Evolutionary conservation across 129 eudicot genomes (phyloP).

Genomic region (Saussurea involucrata): DNA sequence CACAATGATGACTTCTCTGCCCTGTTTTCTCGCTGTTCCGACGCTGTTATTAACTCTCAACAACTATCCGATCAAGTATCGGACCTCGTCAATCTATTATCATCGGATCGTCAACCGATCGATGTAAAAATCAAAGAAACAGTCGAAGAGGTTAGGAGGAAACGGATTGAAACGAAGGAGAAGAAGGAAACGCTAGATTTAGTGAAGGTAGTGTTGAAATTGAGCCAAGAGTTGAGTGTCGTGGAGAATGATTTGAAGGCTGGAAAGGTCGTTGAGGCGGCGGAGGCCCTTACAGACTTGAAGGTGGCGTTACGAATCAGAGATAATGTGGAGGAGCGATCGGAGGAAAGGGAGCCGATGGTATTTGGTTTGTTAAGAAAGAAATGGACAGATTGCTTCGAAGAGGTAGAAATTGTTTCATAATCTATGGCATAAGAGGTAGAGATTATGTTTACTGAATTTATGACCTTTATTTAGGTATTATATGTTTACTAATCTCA

Average conservation of each 20-base stretch:
- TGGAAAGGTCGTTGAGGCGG: conserved; percentile 71
- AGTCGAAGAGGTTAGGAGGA: conserved; percentile 40
- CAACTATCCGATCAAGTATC: conserved; percentile 35
- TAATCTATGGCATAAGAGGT: no score
- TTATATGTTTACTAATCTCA: neutral
- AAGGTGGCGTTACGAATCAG: conserved; percentile 53
- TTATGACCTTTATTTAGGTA: neutral
- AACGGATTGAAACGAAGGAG: conserved; percentile 45
- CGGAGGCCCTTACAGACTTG: conserved; percentile 51
- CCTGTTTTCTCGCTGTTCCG: conserved; percentile 59
- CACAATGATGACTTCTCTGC: conserved; percentile 61
- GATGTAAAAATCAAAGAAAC: conserved; percentile 39
- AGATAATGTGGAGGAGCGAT: conserved; percentile 16
- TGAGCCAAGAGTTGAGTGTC: conserved; percentile 35
- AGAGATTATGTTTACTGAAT: conserved; percentile 12
- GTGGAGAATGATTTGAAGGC: conserved; percentile 36
- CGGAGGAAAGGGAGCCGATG: conserved; percentile 48
- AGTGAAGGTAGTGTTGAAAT: conserved; percentile 49
- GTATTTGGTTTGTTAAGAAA: conserved; percentile 60
- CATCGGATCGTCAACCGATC: conserved; percentile 33
- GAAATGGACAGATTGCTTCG: conserved; percentile 68
- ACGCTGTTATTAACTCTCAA: conserved; percentile 43
- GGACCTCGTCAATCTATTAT: conserved; percentile 34
- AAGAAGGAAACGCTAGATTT: conserved; percentile 46
- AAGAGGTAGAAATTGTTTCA: conserved; percentile 47